Conservation (phyloP, 2,329 filamentous ascomycete genomes). For the Fusarium incarnatum region DNA sequence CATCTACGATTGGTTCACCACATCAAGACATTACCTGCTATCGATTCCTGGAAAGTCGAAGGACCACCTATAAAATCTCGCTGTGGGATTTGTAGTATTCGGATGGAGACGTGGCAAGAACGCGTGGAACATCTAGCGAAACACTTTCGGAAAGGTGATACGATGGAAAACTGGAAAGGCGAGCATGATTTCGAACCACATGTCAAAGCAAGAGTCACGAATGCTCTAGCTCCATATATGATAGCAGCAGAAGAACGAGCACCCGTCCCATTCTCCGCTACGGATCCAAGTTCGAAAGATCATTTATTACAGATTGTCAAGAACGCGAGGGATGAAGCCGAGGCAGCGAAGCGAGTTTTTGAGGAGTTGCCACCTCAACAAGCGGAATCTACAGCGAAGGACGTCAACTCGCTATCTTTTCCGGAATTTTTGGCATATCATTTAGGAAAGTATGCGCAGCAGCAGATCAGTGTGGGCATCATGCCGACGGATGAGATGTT, state of each 20-base stretch:
- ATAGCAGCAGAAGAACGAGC: constrained; percentile 41
- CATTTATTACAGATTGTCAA: constrained; percentile 38
- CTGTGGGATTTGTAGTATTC: constrained; percentile 48
- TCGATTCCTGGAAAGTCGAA: constrained; percentile 47
- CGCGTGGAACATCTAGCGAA: constrained; percentile 46
- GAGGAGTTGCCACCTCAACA: background rate
- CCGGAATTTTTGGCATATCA: constrained; percentile 32
- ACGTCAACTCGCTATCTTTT: constrained; percentile 15
- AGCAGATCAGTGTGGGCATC: constrained; percentile 38
- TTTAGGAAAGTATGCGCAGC: constrained; percentile 40
- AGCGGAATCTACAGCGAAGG: background rate
- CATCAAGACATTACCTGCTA: constrained; percentile 56
- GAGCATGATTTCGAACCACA: constrained; percentile 45
- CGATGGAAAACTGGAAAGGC: constrained; percentile 48
- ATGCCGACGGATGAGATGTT: constrained; percentile 47
- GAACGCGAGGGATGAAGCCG: background rate
- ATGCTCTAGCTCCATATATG: constrained; percentile 46
- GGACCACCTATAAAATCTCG: constrained; percentile 42
- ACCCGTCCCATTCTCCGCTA: constrained; percentile 46
- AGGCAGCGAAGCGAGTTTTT: rapidly evolving
- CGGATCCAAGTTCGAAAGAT: constrained; percentile 35
- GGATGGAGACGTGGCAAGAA: constrained; percentile 44
- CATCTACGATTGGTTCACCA: constrained; percentile 48
- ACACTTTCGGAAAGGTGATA: constrained; percentile 46
- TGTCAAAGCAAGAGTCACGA: constrained; percentile 37